Conservation (phyloP, 2,329 filamentous ascomycete genomes). For the Zymoseptoria crescenta region DNA sequence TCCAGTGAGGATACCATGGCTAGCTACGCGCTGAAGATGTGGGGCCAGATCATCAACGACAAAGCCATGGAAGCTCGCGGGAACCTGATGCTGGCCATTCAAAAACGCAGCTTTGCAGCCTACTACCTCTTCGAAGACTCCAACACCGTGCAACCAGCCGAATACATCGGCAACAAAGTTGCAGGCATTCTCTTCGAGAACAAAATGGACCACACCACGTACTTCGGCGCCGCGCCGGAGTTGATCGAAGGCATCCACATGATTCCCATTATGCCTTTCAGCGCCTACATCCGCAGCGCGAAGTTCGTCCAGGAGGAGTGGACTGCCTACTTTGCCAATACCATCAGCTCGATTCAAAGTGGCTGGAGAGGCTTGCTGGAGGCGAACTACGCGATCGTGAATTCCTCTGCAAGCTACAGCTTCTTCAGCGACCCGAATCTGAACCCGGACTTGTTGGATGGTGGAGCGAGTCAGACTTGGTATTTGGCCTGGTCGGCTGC, state of each 20-base stretch:
- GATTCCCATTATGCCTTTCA: slow-evolving; percentile 64
- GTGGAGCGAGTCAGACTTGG: slow-evolving; percentile 77
- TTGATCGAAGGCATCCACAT: slow-evolving; percentile 64
- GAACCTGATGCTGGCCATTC: slow-evolving; percentile 75
- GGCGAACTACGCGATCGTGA: slow-evolving; percentile 70
- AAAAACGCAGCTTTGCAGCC: slow-evolving; percentile 61
- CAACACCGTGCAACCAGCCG: slow-evolving; percentile 63
- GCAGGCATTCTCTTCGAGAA: slow-evolving; percentile 71
- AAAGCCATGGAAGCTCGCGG: slow-evolving; percentile 68
- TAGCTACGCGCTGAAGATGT: slow-evolving; percentile 85
- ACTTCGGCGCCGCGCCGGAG: slow-evolving; percentile 55
- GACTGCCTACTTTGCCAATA: slow-evolving; percentile 65
- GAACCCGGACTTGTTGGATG: slow-evolving; percentile 64
- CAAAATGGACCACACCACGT: slow-evolving; percentile 88
- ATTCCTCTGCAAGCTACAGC: slow-evolving; percentile 60
- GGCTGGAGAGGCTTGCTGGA: slow-evolving; percentile 84
- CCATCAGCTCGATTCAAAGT: slow-evolving; percentile 56
- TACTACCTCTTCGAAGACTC: slow-evolving; percentile 74
- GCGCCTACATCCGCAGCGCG: slow-evolving; percentile 56
- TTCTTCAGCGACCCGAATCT: slow-evolving; percentile 66
- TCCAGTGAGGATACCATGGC: slow-evolving; percentile 86
- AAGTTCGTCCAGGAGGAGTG: slow-evolving; percentile 77
- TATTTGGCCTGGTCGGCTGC: slow-evolving; percentile 73
- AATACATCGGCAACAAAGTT: slow-evolving; percentile 75
- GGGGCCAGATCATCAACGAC: slow-evolving; percentile 74